These are phyloP conservation scores for Lasiodiplodia gonubiensis DNA, from an alignment of 2,329 filamentous ascomycete species.

Conservation along the genomic window DNA sequence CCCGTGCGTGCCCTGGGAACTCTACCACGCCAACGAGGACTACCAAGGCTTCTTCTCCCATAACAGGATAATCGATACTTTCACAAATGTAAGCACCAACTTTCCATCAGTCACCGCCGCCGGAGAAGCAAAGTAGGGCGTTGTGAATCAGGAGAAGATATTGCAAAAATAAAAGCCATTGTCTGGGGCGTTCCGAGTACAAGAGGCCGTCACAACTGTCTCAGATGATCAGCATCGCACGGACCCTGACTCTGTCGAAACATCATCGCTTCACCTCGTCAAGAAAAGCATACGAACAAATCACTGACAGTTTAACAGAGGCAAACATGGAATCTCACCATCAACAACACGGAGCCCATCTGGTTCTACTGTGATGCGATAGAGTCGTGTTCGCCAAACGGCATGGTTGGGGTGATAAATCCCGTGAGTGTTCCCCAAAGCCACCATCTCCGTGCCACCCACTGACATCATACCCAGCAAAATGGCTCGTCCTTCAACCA, in stretches of 20 bases:
- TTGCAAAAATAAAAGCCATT: background rate
- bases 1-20: constrained; percentile 49
- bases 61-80: constrained; percentile 36
- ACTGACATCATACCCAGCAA: constrained; percentile 1
- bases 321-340: constrained; percentile 39
- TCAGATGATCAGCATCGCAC: background rate
- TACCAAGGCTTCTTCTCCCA: constrained; percentile 42
- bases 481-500: background rate
- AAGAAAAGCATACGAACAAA: background rate
- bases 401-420: constrained; percentile 81
- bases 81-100: constrained; percentile 36
- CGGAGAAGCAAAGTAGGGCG: background rate
- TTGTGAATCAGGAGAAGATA: background rate
- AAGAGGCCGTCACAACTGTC: background rate
- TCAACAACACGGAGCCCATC: constrained; percentile 45
- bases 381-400: constrained; percentile 66
- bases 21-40: constrained; percentile 36
- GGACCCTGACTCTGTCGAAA: background rate
- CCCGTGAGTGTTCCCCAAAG: constrained; percentile 53
- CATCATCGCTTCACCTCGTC: background rate
- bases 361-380: constrained; percentile 59
- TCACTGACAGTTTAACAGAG: background rate
- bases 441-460: background rate
- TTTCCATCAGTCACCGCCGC: background rate
- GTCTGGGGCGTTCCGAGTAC: background rate